Base-by-base conservation (phyloP, 2,329 filamentous ascomycete species). In the Chrysosphaeria jannelii region DNA sequence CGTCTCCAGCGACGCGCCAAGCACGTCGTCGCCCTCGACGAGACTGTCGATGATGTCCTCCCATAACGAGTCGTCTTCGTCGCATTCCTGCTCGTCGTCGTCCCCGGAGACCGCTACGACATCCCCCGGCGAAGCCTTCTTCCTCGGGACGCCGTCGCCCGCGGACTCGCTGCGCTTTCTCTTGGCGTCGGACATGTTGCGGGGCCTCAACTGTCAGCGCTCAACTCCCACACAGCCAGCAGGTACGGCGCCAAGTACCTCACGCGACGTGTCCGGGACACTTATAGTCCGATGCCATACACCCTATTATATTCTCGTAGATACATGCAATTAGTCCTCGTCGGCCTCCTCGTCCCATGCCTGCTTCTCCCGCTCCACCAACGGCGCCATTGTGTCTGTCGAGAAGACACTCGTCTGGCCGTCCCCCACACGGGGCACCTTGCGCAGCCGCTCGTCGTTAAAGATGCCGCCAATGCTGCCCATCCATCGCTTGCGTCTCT, bases 381-480 rank as follows among this genome's bases (percentile, higher is more conserved):
- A 53, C 29, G 65, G 57, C 10, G 57, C 55, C 74, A 91, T 79
- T 28, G 58, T 51, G 5, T 53, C 55, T 3, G 63, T 48, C 31
- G 67, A 67, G 44, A 89, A 91, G 27, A 91, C 69, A 16, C 52
- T 57, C 36, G 57, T 66, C 24, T 46, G 50, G 1, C 62, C 59
- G 28, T 85, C 68, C 2, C 52, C 48, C 12, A 41, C 45, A 2
- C 64, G 49, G 10, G 78, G 76, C 20, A 91, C 67, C 26, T 56
- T 60, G 29, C 59, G 60, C 17, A 76, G 56, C 34, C 63, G 68
- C 34, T 79, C 75, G 35, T 72, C 72, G 29, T 79, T 68, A 35
- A 97, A 89, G 1, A 93, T 76, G 1, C 75, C 70, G 0, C 78
- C 75, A 33, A 97, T 88, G 19, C 64, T 79, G 31, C 76, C 70